Evolutionary conservation across 306 rosid genomes (phyloP).

Genomic region (Albizia julibrissin): DNA sequence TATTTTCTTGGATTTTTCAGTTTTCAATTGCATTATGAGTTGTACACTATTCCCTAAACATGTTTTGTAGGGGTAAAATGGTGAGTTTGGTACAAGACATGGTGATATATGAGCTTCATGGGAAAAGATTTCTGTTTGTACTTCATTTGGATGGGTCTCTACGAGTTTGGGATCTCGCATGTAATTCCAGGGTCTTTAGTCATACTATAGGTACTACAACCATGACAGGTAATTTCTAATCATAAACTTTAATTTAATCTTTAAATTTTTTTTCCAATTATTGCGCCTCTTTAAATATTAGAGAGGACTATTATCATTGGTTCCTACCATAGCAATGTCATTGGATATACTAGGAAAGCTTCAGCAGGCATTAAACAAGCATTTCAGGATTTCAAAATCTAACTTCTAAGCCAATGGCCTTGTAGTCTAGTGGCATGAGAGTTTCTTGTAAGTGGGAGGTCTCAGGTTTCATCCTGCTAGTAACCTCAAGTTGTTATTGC

Average conservation of each 20-base stretch:
- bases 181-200: conserved; percentile 57
- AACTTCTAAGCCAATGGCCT: no score
- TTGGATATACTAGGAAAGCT: conserved; percentile 26
- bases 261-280: conserved; percentile 8
- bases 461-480: no score
- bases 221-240: conserved; percentile 57
- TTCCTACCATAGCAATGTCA: conserved; percentile 20
- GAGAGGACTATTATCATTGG: conserved; percentile 4
- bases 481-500: no score
- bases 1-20: conserved; percentile 21
- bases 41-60: conserved; percentile 21
- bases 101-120: conserved; percentile 58
- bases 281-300: conserved; percentile 8
- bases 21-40: conserved; percentile 19
- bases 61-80: conserved; percentile 71
- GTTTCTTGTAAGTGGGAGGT: no score
- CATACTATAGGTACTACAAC: conserved; percentile 52
- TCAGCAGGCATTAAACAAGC: neutral
- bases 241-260: conserved; percentile 1
- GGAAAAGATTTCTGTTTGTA: conserved; percentile 71
- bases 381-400: conserved; percentile 23
- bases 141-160: conserved; percentile 82
- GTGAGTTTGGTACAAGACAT: conserved; percentile 77
- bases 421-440: no score
- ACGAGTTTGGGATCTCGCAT: conserved; percentile 82